Evolutionary conservation across 208 protist species (phyloP), one percentile per base, ranked within the genome.

Genomic region (Angomonas deanei): DNA sequence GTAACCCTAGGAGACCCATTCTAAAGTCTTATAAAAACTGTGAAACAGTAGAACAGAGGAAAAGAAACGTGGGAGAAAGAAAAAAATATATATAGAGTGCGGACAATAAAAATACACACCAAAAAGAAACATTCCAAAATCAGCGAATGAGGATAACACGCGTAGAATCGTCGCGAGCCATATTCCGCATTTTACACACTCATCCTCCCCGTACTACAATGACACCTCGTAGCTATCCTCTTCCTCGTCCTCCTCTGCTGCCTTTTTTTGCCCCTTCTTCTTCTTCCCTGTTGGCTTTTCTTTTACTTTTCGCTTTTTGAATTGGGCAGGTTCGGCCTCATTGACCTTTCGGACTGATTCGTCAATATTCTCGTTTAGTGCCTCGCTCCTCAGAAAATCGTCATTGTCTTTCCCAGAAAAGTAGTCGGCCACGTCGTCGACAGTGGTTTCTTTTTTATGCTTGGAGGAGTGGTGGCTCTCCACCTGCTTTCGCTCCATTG

Each of bases 1-100:
- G 80, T 3, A 93, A 79, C 6, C 87, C 87, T 31, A 90, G 59
- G 66, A 93, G 71, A 58, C 87, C 87, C 87, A 93, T 93, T 0
- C 6, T 34, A 1, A 24, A 21, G 19, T 0, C 2, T 3, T n/a
- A n/a, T n/a, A n/a, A n/a, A n/a, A n/a, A 42, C 15, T 26, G 23
- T 33, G 27, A 56, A 56, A 33, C 4, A 5, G 50, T 28, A 33
- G 26, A 56, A 27, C 21, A 34, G 33, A 63, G 32, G 33, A 63
- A 52, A 63, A 33, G 26, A 30, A 33, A 56, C n/a, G n/a, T n/a
- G n/a, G 10, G 10, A 30, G 28, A 56, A 56, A 56, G 3, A 56
- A 33, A 30, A 33, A 34, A 56, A 5, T 32, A 5, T 15, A 34
- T 56, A 11, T 8, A 30, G 17, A 56, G 15, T 10, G 24, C 2